These are phyloP conservation scores for Talaromyces stipitatus DNA, from an alignment of 495 filamentous ascomycete species.

Conservation along the genomic window DNA sequence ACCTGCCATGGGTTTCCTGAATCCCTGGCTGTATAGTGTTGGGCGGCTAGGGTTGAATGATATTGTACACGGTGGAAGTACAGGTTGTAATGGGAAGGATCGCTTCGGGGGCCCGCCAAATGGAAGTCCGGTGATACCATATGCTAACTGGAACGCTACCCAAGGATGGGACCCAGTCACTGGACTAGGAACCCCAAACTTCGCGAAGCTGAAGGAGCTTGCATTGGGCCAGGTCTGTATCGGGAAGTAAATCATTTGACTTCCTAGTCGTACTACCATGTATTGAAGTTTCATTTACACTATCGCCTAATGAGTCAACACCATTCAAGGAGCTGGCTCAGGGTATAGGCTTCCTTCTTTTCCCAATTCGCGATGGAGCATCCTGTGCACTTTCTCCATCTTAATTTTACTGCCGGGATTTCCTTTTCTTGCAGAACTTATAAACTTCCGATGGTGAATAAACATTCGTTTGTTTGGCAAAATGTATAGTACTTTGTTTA, in stretches of 20 bases:
- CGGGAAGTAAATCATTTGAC: no score
- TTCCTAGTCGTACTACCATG: no score
- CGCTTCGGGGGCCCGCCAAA: constrained; percentile 22
- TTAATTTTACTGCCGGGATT: no score
- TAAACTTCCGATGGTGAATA: not conserved
- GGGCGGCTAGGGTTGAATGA: constrained; percentile 52
- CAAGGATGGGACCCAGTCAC: constrained; percentile 56
- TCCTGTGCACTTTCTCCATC: no score
- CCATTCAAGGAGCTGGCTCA: no score
- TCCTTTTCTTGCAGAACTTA: no score
- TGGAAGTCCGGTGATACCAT: constrained; percentile 22
- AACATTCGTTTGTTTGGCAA: not conserved
- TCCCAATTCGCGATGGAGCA: no score
- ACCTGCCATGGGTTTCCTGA: constrained; percentile 60
- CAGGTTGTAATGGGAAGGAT: constrained; percentile 48
- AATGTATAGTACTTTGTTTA: not conserved
- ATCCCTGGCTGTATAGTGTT: constrained; percentile 61
- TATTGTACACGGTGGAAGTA: constrained; percentile 49
- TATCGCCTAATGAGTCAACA: no score
- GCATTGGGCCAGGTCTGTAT: no score
- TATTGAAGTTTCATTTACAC: no score
- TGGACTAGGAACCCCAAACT: constrained; percentile 49
- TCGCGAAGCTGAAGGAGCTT: constrained; percentile 25
- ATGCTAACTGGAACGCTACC: constrained; percentile 44
- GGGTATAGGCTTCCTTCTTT: no score